Base-by-base conservation (phyloP, 768 basidiomycete species). In the Pulveroboletus sp. region DNA sequence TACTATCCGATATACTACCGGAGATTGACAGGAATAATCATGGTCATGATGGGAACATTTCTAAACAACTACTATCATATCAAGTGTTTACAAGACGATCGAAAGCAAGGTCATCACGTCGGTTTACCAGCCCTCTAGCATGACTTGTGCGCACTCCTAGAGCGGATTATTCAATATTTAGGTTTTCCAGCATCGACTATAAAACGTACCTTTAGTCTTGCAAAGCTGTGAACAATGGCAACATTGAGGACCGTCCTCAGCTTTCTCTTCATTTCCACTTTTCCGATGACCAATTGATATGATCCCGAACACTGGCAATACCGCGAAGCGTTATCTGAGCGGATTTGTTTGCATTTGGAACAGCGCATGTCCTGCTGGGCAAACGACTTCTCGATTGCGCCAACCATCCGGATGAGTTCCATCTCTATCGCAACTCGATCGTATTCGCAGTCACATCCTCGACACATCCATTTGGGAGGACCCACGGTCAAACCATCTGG, bases 351-450 rank as follows among this genome's bases (percentile, higher is more conserved):
- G 72, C 97, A 99, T 59, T 88, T 94, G 8, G 73, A 68, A 64
- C 97, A 99, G 10, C 83, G 78, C 52, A 98, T 71, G 64, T 99
- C 97, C 67, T 97, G 94, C 61, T 94, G 86, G 24, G 88, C 79
- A 58, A 88, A 93, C 29, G 80, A 75, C 29, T 82, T 76, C 66
- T 93, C 84, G 33, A 92, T 70, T 14, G 75, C 66, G 37, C 81
- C 78, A 20, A 93, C 79, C 65, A 87, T 72, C 40, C 88, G 83
- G 52, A 98, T 83, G 49, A 99, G 71, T 43, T 83, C 78, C 59
- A 90, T 85, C 68, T 98, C 95, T 63, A 99, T 94, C 33, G 82
- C 78, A 8, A 75, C 69, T n/a, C 87, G 80, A 63, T 99, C 94
- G 67, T 93, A 95, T 66, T 97, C 90, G 27, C 85, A 84, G 17